These are phyloP conservation scores for Endogone sp. DNA, from an alignment of 192 early-diverging fungal genomes.

Conservation along the genomic window DNA sequence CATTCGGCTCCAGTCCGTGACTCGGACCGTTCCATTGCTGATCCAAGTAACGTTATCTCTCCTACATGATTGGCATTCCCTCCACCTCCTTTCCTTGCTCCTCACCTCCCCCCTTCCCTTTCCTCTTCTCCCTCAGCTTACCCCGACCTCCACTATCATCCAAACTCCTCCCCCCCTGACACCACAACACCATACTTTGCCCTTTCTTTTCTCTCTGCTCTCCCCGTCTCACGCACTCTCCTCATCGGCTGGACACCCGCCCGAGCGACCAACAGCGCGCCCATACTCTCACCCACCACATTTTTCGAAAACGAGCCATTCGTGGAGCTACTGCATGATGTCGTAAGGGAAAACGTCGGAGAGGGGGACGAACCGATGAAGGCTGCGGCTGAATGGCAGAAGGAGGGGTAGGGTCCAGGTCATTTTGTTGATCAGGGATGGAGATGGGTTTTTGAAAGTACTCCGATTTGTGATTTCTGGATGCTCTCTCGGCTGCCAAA, in stretches of 20 bases:
- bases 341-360: constrained; percentile 19
- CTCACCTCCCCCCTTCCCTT: neutral
- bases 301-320: constrained; percentile 28
- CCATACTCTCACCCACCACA: constrained; percentile 2
- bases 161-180: neutral
- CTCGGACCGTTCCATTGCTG: neutral
- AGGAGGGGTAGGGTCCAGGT: constrained; percentile 36
- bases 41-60: neutral
- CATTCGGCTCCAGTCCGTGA: neutral
- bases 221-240: neutral
- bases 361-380: constrained; percentile 27
- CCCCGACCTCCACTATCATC: neutral
- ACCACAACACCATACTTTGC: neutral
- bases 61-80: neutral
- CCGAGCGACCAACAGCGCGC: neutral
- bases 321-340: constrained; percentile 19
- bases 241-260: neutral
- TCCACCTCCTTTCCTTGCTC: neutral
- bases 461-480: no score
- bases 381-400: constrained; percentile 32
- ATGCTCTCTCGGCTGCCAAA: no score
- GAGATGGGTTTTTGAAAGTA: no score
- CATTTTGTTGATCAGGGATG: neutral
- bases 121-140: neutral
- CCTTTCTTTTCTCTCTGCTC: neutral